Base-by-base conservation (phyloP, 345 rosid species). In the Jatropha curcas region DNA sequence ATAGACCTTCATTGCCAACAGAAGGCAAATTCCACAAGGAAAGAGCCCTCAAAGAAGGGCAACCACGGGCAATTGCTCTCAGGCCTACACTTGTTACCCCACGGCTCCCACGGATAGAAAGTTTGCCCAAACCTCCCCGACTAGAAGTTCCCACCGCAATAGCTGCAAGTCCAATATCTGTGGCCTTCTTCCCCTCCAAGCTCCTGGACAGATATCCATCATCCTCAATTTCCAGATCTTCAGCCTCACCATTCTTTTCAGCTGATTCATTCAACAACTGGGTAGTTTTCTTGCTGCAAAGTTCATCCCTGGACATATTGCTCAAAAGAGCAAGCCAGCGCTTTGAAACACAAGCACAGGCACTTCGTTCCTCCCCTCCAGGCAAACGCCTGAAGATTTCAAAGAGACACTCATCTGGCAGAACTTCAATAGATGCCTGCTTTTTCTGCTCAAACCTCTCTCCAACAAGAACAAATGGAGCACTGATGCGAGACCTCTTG, bases 351-450 rank as follows among this genome's bases (percentile, higher is more conserved):
- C 86, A 85, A 58, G 97, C 94, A 31, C 88, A 87, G 55, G 87
- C 84, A 78, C 91, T 88, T 86, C 93, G 87, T 84, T 90, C 99
- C 73, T 83, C 82, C 3, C 90, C 84, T 43, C 90, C 92, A 60
- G 88, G 75, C 80, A 95, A 70, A 25, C 94, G 86, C 55, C 96
- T 82, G 70, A 95, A 80, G 80, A 95, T 89, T 85, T 95, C 99
- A 48, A 91, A 93, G 60, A 95, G 87, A 73, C 99, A 95, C 80
- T 95, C 99, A 41, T 95, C 97, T 0, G 98, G 99, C 1, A 95
- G 86, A 60, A 85, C 87, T 25, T 96, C 96, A 8, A 96, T 82
- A 2, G 94, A 88, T 74, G 86, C 72, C 71, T 84, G 73, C 72
- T 85, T 88, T 65, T 82, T 79, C 65, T 59, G 78, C 87, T 86